These are phyloP conservation scores for Gossypium aridum DNA, from an alignment of 441 rosid species.

Conservation along the genomic window DNA sequence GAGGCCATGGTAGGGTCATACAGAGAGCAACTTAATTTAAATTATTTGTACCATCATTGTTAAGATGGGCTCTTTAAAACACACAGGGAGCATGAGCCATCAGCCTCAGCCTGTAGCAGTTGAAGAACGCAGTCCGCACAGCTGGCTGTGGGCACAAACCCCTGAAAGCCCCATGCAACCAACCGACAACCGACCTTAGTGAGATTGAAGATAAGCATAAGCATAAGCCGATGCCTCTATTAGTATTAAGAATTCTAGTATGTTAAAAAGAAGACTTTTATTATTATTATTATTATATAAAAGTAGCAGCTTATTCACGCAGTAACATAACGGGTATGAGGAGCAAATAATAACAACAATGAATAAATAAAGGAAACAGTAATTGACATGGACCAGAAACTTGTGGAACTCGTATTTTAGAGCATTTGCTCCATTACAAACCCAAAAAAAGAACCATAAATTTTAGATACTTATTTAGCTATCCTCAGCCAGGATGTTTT, in stretches of 20 bases:
- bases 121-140: not conserved
- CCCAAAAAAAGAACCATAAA: not conserved
- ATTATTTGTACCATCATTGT: not conserved
- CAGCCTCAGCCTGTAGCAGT: not conserved
- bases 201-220: not conserved
- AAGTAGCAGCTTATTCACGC: not conserved
- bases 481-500: conserved; percentile 16
- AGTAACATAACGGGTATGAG: not conserved
- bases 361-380: not conserved
- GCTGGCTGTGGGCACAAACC: not conserved
- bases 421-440: not conserved
- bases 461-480: conserved; percentile 4
- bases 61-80: not conserved
- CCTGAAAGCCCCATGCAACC: not conserved
- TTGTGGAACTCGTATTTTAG: conserved; percentile 7
- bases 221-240: not conserved
- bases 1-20: not conserved
- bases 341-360: not conserved
- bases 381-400: not conserved
- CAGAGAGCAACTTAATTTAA: not conserved
- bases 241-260: no score
- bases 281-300: no score
- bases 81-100: not conserved
- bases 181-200: not conserved
- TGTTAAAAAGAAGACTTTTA: no score